Conservation (phyloP, 108 stramenopile genomes). For the Skeletonema grethae region DNA sequence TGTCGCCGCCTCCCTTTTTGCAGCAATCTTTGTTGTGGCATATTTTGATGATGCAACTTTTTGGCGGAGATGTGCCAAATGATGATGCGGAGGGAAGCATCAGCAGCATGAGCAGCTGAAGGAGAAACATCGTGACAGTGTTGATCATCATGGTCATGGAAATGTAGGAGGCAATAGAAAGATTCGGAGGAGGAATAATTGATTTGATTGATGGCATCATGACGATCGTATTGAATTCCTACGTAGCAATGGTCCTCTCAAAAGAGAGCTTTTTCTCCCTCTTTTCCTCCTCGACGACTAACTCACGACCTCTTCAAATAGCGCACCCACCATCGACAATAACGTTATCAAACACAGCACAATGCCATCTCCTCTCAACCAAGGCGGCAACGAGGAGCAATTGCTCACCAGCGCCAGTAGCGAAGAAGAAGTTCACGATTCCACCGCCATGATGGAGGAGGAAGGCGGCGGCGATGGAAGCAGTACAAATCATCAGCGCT, state of each 20-base stretch:
- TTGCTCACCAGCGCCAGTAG: neutral
- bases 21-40: slow-evolving; percentile 52
- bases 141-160: neutral
- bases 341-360: neutral
- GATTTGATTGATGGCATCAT: too few species aligned
- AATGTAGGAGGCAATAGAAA: neutral
- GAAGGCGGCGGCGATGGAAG: neutral
- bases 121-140: neutral
- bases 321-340: neutral
- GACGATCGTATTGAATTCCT: neutral
- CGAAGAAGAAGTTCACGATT: neutral
- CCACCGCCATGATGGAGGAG: neutral
- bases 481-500: neutral
- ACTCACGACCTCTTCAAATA: too few species aligned
- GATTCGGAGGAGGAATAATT: neutral
- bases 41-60: slow-evolving; percentile 23
- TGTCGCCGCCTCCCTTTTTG: slow-evolving; percentile 45
- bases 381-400: neutral
- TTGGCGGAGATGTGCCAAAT: neutral
- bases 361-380: slow-evolving; percentile 2
- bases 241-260: neutral
- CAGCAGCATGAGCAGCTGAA: neutral
- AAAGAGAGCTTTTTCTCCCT: too few species aligned
- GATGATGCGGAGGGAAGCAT: neutral
- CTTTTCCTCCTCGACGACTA: too few species aligned